Conservation (phyloP, 306 rosid genomes). For the Cyclanthera cordifolia region DNA sequence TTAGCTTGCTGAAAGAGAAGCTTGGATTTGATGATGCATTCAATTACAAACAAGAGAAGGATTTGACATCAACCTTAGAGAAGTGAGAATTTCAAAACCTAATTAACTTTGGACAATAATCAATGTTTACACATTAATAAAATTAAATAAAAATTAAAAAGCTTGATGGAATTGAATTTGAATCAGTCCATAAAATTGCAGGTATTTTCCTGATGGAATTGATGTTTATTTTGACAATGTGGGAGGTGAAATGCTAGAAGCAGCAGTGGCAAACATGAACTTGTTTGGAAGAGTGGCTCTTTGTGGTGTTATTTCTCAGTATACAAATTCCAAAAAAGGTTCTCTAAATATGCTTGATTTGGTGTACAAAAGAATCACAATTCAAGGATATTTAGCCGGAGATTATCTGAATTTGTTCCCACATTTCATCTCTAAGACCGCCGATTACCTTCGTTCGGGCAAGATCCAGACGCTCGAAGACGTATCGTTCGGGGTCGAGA, state of each 20-base stretch:
- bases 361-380: slow-evolving; percentile 48
- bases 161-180: too few species aligned
- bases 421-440: slow-evolving; percentile 32
- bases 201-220: slow-evolving; percentile 64
- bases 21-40: slow-evolving; percentile 74
- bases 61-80: slow-evolving; percentile 43
- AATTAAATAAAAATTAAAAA: too few species aligned
- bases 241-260: slow-evolving; percentile 61
- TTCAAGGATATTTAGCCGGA: slow-evolving; percentile 43
- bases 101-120: too few species aligned
- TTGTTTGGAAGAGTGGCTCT: slow-evolving; percentile 46
- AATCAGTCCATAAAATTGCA: background rate
- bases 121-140: too few species aligned
- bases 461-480: slow-evolving; percentile 40
- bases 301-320: slow-evolving; percentile 62
- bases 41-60: slow-evolving; percentile 60
- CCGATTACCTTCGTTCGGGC: slow-evolving; percentile 30
- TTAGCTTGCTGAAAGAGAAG: slow-evolving; percentile 42
- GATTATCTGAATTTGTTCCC: slow-evolving; percentile 28
- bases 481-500: slow-evolving; percentile 40
- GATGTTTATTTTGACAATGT: slow-evolving; percentile 80
- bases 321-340: slow-evolving; percentile 25
- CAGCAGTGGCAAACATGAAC: slow-evolving; percentile 55
- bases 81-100: slow-evolving; percentile 21
- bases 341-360: slow-evolving; percentile 40